A percentile compares a stretch with the other conserved stretches of the same genome.
phyloP scores from a whole-genome alignment of 2,329 filamentous ascomycete species.

The Metarhizium sp. region DNA sequence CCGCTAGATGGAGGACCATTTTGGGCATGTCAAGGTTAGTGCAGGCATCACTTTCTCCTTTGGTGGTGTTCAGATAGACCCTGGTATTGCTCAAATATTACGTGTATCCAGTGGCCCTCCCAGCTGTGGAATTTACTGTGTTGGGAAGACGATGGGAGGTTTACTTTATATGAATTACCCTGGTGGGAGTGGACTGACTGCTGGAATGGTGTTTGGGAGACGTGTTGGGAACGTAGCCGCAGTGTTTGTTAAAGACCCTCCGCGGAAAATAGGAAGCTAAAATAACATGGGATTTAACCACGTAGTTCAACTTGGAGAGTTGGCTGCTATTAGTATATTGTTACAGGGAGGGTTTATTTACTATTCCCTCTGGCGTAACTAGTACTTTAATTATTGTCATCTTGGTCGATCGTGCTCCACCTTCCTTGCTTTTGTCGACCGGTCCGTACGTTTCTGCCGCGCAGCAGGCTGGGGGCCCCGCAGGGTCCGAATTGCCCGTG shows the following conservation, averaged over 20 bases:
- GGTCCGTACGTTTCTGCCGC: too few relatives aligned
- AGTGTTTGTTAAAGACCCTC: neutral
- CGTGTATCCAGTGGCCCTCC: conserved; percentile 25
- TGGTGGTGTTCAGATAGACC: conserved; percentile 49
- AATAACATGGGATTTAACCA: too few relatives aligned
- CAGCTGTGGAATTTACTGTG: conserved; percentile 50
- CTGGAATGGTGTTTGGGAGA: conserved; percentile 43
- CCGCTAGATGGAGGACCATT: conserved; percentile 48
- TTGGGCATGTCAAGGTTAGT: conserved; percentile 51
- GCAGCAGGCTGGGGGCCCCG: too few relatives aligned
- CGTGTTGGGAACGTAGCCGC: conserved; percentile 29
- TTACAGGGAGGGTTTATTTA: too few relatives aligned
- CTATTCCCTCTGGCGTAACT: too few relatives aligned
- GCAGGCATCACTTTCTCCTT: conserved; percentile 63
- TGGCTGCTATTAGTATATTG: too few relatives aligned
- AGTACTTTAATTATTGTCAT: too few relatives aligned
- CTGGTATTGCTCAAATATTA: conserved; percentile 44
- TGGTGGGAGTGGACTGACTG: conserved; percentile 52
- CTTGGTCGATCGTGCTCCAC: too few relatives aligned
- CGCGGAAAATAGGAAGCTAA: too few relatives aligned
- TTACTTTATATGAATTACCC: conserved; percentile 56
- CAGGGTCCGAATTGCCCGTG: too few relatives aligned
- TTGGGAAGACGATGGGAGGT: conserved; percentile 58
- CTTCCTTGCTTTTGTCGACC: too few relatives aligned
- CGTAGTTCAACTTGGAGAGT: too few relatives aligned